Evolutionary conservation across 2,329 filamentous ascomycete species (phyloP).

Genomic region (Plectosphaerella cucumerina): DNA sequence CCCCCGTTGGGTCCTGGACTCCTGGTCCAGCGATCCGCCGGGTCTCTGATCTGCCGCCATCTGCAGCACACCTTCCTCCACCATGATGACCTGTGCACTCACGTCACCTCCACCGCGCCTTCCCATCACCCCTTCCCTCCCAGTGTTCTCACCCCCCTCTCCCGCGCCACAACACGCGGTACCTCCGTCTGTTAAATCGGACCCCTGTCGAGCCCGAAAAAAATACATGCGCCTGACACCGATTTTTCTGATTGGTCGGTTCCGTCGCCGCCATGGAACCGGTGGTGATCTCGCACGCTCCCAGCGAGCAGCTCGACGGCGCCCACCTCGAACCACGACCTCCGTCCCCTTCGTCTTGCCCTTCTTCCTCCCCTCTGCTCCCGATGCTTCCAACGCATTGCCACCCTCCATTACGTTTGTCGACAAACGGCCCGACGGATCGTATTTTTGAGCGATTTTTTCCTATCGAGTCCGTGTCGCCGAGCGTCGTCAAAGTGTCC

Average conservation of each 20-base stretch:
- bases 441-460: constrained; percentile 1
- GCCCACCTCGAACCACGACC: constrained; percentile 8
- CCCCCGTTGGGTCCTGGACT: background rate
- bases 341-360: constrained; percentile 5
- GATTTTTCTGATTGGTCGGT: constrained; percentile 13
- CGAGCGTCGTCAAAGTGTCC: constrained; percentile 9
- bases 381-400: constrained; percentile 1
- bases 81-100: too few species aligned
- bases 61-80: background rate
- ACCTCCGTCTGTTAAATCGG: constrained; percentile 4
- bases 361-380: constrained; percentile 5
- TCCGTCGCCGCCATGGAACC: background rate
- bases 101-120: background rate
- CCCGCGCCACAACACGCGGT: constrained; percentile 1
- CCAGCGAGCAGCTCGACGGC: constrained; percentile 14
- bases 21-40: too few species aligned
- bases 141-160: background rate
- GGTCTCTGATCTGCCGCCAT: background rate
- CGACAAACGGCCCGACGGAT: constrained; percentile 5
- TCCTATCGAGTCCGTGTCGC: constrained; percentile 1
- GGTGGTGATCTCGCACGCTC: constrained; percentile 10
- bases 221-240: constrained; percentile 2
- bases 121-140: background rate
- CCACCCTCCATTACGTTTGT: constrained; percentile 11
- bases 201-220: constrained; percentile 3